Evolutionary conservation across 345 rosid genomes (phyloP).

Genomic region (Pugionium cornutum): DNA sequence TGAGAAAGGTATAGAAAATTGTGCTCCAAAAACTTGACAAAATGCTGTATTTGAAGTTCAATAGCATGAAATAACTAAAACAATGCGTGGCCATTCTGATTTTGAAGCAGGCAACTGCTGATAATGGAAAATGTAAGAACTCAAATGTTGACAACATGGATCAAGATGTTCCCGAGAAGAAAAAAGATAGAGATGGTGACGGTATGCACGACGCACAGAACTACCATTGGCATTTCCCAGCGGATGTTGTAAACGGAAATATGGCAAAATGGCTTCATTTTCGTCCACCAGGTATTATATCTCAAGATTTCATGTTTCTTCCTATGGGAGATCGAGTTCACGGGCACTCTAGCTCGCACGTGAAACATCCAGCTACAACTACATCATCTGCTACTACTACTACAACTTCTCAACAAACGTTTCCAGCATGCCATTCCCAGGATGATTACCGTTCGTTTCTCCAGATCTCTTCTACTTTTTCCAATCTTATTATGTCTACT

Average conservation of each 20-base stretch:
- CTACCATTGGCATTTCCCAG: constrained; percentile 71
- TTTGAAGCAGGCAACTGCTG: constrained; percentile 48
- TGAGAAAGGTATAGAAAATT: constrained; percentile 45
- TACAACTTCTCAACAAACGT: constrained; percentile 50
- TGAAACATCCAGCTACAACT: constrained; percentile 39
- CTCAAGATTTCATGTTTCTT: constrained; percentile 53
- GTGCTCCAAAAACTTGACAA: too few species aligned
- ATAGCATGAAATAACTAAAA: constrained; percentile 25
- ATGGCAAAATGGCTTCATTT: constrained; percentile 46
- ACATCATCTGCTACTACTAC: constrained; percentile 50
- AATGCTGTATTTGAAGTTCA: constrained; percentile 32
- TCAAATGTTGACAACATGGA: constrained; percentile 45
- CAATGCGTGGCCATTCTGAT: constrained; percentile 23
- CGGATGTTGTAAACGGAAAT: constrained; percentile 55
- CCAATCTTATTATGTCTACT: constrained; percentile 71
- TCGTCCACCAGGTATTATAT: constrained; percentile 46
- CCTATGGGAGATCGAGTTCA: constrained; percentile 50
- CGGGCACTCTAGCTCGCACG: constrained; percentile 25
- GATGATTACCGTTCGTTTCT: constrained; percentile 72
- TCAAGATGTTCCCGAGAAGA: constrained; percentile 38
- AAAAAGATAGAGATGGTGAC: constrained; percentile 38
- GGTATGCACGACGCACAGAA: constrained; percentile 42
- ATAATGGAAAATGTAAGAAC: constrained; percentile 51
- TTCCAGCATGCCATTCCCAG: constrained; percentile 56
- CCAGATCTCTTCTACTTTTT: constrained; percentile 69